Evolutionary conservation across 495 filamentous ascomycete species (phyloP), one percentile per base, ranked within the genome.

Genomic region (Hyaloscypha finlandica): DNA sequence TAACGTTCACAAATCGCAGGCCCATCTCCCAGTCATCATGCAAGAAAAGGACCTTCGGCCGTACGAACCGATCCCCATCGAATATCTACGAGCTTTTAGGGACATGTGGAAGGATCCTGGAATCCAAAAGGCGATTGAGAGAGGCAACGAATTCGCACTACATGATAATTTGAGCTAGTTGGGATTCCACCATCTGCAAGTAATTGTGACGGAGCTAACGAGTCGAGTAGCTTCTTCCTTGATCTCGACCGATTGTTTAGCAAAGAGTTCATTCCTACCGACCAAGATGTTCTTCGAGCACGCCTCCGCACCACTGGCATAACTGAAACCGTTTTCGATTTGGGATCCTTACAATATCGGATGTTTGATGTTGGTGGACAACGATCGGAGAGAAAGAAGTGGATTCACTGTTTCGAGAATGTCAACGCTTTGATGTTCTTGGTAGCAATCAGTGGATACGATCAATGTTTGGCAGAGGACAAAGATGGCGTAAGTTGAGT

Each of bases 281-380:
- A 99, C 73, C 95, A 99, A 79, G 95, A 99, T 78, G 89, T 99
- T 67, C 84, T 99, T 35, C 91, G 95, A 59, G 96, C 95, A 33
- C 88, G 95, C 73, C 80, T 98, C 76, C 86, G 94, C 70, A 98
- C 94, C 20, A 98, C 95, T 8, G 95, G 95, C 73, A 99, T 99
- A 68, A 99, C 93, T 45, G 95, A 99, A 77, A 97, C 95, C 1
- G 82, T 96, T 66, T 99, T 99, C 79, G 94, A 97, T 76, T 84
- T 98, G 29, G 94, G 94, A 32, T 88, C 94, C 69, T 87, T 98
- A 76, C 97, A 94, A 70, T 99, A 97, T 77, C 89, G 93, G 60
- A 99, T 99, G 95, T 97, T 98, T 81, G 95, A 99, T 74, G 95
- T 99, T 66, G 95, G 95, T 72, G 95, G 95, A 61, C 95, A 99